These are phyloP conservation scores for Ganoderma meredithae DNA, from an alignment of 1,284 basidiomycete genomes.

Conservation along the genomic window DNA sequence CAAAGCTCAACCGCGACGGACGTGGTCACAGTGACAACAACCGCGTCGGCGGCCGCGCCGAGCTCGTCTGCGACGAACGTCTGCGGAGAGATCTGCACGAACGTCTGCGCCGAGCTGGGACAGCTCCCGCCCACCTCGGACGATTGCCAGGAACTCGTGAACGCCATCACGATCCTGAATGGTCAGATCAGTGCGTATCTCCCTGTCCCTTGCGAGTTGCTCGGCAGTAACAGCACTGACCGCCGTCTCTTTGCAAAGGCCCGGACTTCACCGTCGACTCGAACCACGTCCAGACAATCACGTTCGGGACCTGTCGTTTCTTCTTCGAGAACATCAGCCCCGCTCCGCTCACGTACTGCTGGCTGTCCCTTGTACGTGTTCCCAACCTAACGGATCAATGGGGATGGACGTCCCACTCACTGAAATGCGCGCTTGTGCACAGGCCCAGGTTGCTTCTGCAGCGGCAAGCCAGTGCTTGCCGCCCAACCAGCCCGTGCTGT, in stretches of 20 bases:
- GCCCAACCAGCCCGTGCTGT: conserved; percentile 34
- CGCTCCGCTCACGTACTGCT: conserved; percentile 31
- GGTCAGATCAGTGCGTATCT: conserved; percentile 28
- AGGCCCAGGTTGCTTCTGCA: conserved; percentile 27
- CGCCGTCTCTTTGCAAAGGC: conserved; percentile 17
- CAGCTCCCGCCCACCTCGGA: conserved; percentile 36
- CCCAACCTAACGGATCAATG: neutral
- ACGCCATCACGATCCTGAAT: conserved; percentile 37
- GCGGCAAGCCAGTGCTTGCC: conserved; percentile 35
- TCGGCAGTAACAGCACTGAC: neutral
- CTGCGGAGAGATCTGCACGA: conserved; percentile 23
- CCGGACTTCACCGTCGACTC: conserved; percentile 32
- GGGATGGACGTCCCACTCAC: neutral
- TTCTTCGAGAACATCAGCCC: conserved; percentile 36
- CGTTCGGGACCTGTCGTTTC: conserved; percentile 37
- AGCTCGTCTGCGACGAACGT: conserved; percentile 1
- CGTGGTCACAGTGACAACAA: conserved; percentile 33
- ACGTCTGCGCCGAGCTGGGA: conserved; percentile 32
- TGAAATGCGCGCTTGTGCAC: neutral
- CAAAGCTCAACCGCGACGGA: conserved; percentile 26
- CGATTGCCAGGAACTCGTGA: conserved; percentile 38
- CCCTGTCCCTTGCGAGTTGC: too few species aligned
- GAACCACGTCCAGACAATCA: conserved; percentile 34
- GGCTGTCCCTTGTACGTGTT: conserved; percentile 30
- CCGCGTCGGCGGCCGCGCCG: conserved; percentile 20